Evolutionary conservation across 805 yeast species (phyloP), one percentile per base, ranked within the genome.

Genomic region (Candida andamanensis): DNA sequence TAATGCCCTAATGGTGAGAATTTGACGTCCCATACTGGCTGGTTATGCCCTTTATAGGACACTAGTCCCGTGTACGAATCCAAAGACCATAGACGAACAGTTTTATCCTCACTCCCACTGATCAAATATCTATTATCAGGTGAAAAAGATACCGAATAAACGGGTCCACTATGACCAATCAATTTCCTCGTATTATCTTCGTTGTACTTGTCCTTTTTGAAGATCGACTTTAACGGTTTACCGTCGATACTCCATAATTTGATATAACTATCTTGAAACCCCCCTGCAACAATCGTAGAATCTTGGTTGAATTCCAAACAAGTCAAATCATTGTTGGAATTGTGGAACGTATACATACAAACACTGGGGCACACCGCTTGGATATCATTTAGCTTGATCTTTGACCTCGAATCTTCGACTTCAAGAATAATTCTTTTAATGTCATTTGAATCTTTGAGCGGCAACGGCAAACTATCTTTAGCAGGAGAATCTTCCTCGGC

Each of bases 281-380:
- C 97, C 20, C 89, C 95, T 2, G 97, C 97, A 18, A 85, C 80
- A 41, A 87, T 49, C 15, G 89, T 77, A 12, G 90, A 78, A 56
- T 90, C 97, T 32, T 80, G 84, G 47, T 90, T 86, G 63, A 90
- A 90, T 41, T 80, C 84, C 28, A 90, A 53, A 30, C 87, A 76
- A n/a, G 94, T 84, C 70, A 92, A 65, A 40, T 84, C 94, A 43
- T 82, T 81, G 52, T 85, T 81, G 8, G 97, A 85, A 59, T 92
- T 92, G 66, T 92, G 98, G 63, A 92, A 89, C 1, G 97, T 90
- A 64, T 92, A 92, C 95, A 90, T 85, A 58, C 97, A 92, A 21
- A 90, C 95, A 35, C 95, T 83, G 15, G 98, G 98, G 16, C 90
- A 74, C 15, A 86, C 67, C 4, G 94, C 82, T 58, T 84, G 95